These are phyloP conservation scores for Coemansia sp. DNA, from an alignment of 192 early-diverging fungal species.

Conservation along the genomic window DNA sequence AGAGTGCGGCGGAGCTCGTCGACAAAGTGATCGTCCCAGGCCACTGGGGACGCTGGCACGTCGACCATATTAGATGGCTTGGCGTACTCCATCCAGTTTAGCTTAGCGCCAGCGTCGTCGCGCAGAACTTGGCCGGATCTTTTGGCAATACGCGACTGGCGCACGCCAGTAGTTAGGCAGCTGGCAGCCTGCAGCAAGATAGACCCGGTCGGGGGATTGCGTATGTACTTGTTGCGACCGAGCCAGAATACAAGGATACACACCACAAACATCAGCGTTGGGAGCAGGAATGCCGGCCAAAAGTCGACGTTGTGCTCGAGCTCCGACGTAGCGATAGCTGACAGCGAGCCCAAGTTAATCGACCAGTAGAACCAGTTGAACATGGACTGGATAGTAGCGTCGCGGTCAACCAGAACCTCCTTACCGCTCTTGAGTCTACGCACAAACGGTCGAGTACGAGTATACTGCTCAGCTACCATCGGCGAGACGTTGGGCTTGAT, in stretches of 20 bases:
- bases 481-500: conserved; percentile 76
- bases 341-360: conserved; percentile 58
- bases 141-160: conserved; percentile 27
- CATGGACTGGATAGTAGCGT: conserved; percentile 63
- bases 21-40: conserved; percentile 29
- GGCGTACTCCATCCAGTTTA: conserved; percentile 29
- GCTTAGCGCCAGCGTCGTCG: neutral
- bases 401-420: conserved; percentile 60
- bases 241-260: conserved; percentile 52
- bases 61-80: conserved; percentile 27
- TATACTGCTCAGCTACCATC: conserved; percentile 69
- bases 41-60: neutral
- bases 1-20: conserved; percentile 26
- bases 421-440: conserved; percentile 50
- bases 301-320: conserved; percentile 54
- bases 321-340: conserved; percentile 50
- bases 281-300: conserved; percentile 54
- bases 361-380: conserved; percentile 78
- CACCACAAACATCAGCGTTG: conserved; percentile 49
- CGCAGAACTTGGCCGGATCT: neutral
- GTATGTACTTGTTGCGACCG: conserved; percentile 46
- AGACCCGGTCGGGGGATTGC: conserved; percentile 50
- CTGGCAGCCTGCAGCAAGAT: conserved; percentile 27
- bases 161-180: conserved; percentile 10
- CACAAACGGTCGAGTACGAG: conserved; percentile 48